Percentiles rank a stretch among this genome's conserved stretches.
Conservation (phyloP, 306 rosid genomes). For the Vigna reflexopilosa region DNA sequence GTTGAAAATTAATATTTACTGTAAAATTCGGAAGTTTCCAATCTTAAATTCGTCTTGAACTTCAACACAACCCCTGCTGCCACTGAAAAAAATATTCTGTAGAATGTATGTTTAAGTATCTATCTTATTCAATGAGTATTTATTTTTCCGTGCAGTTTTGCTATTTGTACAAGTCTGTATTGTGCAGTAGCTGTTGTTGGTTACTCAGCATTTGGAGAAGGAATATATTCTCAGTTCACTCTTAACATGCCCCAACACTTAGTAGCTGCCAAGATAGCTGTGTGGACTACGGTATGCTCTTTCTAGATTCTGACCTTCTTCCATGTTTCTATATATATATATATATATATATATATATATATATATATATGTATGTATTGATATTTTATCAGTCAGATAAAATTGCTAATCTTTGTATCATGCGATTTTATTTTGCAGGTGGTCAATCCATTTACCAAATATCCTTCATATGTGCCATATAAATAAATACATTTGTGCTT, state of each 20-base stretch:
- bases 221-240: slow-evolving; percentile 75
- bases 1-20: too few relatives aligned
- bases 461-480: slow-evolving; percentile 60
- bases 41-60: too few relatives aligned
- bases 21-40: too few relatives aligned
- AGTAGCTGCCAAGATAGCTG: slow-evolving; percentile 80
- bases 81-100: too few relatives aligned
- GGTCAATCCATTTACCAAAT: slow-evolving; percentile 96
- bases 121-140: neutral
- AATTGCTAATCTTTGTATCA: slow-evolving; percentile 38
- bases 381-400: slow-evolving; percentile 28
- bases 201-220: slow-evolving; percentile 83
- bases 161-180: slow-evolving; percentile 69
- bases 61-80: too few relatives aligned
- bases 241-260: slow-evolving; percentile 84
- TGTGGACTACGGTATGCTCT: slow-evolving; percentile 91
- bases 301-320: slow-evolving; percentile 27
- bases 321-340: neutral
- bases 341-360: neutral
- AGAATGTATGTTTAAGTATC: neutral
- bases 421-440: slow-evolving; percentile 69
- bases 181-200: slow-evolving; percentile 83
- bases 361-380: neutral
- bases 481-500: neutral
- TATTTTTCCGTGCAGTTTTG: slow-evolving; percentile 58